These are phyloP conservation scores for Rubroshorea leprosula DNA, from an alignment of 345 rosid species.

Conservation along the genomic window DNA sequence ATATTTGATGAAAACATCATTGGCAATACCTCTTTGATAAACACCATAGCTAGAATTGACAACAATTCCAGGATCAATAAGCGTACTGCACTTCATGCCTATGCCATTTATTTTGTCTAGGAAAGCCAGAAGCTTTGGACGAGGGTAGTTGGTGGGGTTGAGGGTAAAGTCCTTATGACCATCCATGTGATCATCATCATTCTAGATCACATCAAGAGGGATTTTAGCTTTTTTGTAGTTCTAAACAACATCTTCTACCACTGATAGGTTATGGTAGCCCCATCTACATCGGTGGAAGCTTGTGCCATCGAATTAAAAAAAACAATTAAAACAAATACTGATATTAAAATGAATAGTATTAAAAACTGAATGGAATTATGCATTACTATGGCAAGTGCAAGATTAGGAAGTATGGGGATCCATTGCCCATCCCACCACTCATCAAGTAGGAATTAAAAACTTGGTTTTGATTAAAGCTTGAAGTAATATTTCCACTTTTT, in stretches of 20 bases:
- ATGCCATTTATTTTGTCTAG: slow-evolving; percentile 69
- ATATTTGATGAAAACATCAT: slow-evolving; percentile 87
- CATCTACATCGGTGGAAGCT: slow-evolving; percentile 98
- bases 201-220: slow-evolving; percentile 96
- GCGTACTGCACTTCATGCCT: slow-evolving; percentile 91
- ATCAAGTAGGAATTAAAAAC: too few species aligned
- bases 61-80: slow-evolving; percentile 35
- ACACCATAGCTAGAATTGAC: slow-evolving; percentile 78
- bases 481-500: too few species aligned
- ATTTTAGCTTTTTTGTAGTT: slow-evolving; percentile 76
- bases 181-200: slow-evolving; percentile 98
- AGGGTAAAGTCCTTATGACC: slow-evolving; percentile 90
- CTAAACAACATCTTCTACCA: slow-evolving; percentile 88
- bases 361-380: too few species aligned
- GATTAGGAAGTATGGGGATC: too few species aligned
- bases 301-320: slow-evolving; percentile 22
- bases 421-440: too few species aligned
- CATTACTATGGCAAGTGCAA: too few species aligned
- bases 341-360: too few species aligned
- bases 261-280: slow-evolving; percentile 95
- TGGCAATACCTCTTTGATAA: slow-evolving; percentile 68
- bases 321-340: too few species aligned
- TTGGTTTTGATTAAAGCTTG: too few species aligned
- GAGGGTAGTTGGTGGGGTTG: slow-evolving; percentile 58
- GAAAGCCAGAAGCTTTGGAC: slow-evolving; percentile 71